Evolutionary conservation across 306 rosid genomes (phyloP), one percentile per base, ranked within the genome.

Genomic region (Vigna nakashimae): DNA sequence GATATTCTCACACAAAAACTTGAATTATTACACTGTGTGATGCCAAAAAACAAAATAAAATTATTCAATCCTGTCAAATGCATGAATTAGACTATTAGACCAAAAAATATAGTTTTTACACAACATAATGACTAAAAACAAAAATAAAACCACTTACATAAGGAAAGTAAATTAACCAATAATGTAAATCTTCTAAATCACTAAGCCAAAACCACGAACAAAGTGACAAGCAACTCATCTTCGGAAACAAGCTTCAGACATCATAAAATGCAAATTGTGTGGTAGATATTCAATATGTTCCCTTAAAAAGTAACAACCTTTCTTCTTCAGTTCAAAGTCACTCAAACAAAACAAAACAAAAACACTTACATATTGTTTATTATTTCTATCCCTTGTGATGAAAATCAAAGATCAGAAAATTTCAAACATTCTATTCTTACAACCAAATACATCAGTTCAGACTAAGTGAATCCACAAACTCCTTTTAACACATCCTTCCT

Each of bases 181-280:
- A 80, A 53, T 30, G 30, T 36, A 62, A 11, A 17, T 71, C 45
- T 9, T 38, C 26, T 26, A 51, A 20, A 15, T 22, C 66, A 73
- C 40, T 24, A 45, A 5, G 34, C 20, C 22, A 62, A 14, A 63
- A 63, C 14, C 32, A 32, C 20, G 2, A 24, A 42, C 36, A 50
- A 79, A 52, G 15, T 42, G 46, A 67, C 32, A 26, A 22, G n/a
- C 64, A 22, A 48, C 3, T 60, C 46, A 26, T 50, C 55, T 20
- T 40, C 34, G 13, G n/a, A 30, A 43, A 32, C 17, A 56, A 32
- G 15, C 17, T 45, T 16, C 9, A 0, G 12, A 66, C 17, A 14
- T 80, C 8, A 34, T 45, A 75, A 58, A 66, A 73, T 17, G 30
- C 58, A 62, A 50, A 59, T 43, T 43, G 32, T n/a, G 13, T 3